A percentile compares a stretch with the other conserved stretches of the same genome.
phyloP scores from a whole-genome alignment of 176 grass and related monocot genomes.

The Carex pumila region DNA sequence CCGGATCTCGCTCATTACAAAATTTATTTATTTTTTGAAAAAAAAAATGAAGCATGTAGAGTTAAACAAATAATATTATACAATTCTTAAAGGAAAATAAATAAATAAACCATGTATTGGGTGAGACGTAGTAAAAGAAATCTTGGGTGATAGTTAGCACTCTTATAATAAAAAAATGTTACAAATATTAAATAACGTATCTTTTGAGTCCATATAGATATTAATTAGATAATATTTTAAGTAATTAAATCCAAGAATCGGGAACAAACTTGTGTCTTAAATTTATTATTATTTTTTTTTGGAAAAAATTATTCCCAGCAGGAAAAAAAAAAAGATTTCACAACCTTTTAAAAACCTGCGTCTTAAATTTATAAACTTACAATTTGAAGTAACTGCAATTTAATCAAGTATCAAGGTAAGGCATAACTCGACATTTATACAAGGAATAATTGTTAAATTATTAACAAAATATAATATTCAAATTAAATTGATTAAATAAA shows the following conservation, averaged over 20 bases:
- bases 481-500: neutral
- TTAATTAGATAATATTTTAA: neutral
- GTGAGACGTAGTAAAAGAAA: neutral
- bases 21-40: too few relatives aligned
- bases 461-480: neutral
- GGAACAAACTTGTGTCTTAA: neutral
- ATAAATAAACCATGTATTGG: too few relatives aligned
- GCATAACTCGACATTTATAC: neutral
- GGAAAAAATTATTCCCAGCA: neutral
- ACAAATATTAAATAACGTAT: neutral
- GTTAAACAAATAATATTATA: neutral
- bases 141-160: too few relatives aligned
- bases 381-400: too few relatives aligned
- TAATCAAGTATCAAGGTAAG: neutral
- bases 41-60: too few relatives aligned
- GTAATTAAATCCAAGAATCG: neutral
- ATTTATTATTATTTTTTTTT: neutral
- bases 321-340: too few relatives aligned
- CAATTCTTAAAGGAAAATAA: too few relatives aligned
- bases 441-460: neutral
- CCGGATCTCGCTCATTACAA: too few relatives aligned
- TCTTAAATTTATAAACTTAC: too few relatives aligned
- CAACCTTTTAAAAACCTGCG: too few relatives aligned
- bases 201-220: neutral
- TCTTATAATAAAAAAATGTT: neutral